Conservation (phyloP, 139 green algal species). For the Chlamydomonas urium region DNA sequence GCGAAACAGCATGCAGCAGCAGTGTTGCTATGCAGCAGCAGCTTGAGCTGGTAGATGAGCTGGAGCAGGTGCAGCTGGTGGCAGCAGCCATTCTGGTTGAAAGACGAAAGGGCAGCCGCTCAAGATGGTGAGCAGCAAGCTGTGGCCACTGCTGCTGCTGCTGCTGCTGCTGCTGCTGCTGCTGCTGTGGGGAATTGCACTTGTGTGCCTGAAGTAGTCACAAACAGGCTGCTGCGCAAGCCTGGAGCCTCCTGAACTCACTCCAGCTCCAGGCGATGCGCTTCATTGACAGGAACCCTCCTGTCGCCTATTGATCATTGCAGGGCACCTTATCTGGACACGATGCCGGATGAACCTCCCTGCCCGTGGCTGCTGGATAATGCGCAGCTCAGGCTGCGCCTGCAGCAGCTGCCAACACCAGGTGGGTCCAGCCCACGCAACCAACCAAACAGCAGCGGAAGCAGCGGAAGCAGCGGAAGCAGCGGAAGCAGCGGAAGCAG, state of each 20-base stretch:
- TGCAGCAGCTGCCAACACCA: neutral
- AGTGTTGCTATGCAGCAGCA: neutral
- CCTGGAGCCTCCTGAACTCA: no score
- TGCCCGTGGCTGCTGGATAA: neutral
- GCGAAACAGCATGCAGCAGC: no score
- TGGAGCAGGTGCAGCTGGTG: constrained; percentile 9
- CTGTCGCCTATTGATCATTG: no score
- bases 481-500: neutral
- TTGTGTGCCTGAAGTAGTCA: no score
- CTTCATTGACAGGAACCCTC: no score
- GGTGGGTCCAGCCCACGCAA: neutral
- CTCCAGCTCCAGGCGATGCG: no score
- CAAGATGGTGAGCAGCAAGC: neutral
- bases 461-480: neutral
- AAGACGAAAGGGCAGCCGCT: neutral
- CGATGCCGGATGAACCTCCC: neutral
- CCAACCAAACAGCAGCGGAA: neutral
- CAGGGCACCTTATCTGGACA: neutral
- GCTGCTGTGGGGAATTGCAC: no score
- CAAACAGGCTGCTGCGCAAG: no score
- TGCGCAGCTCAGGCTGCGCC: no score
- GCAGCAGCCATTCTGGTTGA: neutral
- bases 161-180: no score
- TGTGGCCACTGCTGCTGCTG: no score
- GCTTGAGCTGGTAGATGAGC: neutral